Evolutionary conservation across 1,284 basidiomycete genomes (phyloP), one percentile per base, ranked within the genome.

Genomic region (Meripilus lineatus): DNA sequence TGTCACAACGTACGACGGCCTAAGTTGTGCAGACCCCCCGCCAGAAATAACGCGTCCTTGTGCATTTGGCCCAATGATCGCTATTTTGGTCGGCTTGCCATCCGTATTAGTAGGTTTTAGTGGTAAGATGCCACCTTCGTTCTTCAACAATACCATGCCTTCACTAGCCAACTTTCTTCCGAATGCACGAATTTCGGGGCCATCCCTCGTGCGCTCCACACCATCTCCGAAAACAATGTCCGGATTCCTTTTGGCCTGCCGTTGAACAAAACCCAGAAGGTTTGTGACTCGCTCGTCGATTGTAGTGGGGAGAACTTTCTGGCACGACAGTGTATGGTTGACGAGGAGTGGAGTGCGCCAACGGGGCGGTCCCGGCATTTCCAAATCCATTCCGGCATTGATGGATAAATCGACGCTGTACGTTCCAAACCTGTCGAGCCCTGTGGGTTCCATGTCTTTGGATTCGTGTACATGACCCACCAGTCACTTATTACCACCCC

Each of bases 131-230:
- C 63, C 49, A 14, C 58, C 57, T n/a, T 75, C 63, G 57, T 90
- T 89, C 65, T 84, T 84, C 45, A 89, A 66, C 23, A 89, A 64
- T 10, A 89, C 84, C 50, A 85, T 79, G 0, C 77, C 75, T 46
- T 83, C 77, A 6, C 73, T 71, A 11, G 83, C 82, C 1, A 84
- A 56, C 44, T 72, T 69, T 34, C 81, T 67, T 48, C 77, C 75
- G 45, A 87, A 80, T 4, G 56, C 53, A n/a, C 75, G 66, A 13
- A 68, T 66, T 45, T 80, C 73, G 0, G 72, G 70, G n/a, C n/a
- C 28, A 55, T 84, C 80, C 4, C 72, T 66, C 15, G 76, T 77
- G 5, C 74, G 67, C 51, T 86, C 83, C 32, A 68, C 51, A 10
- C 79, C 80, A 54, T 84, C 81, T 6, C 81, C 81, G 52, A 75